Evolutionary conservation across 805 yeast species (phyloP).

Genomic region (Yamadazyma akitaensis): DNA sequence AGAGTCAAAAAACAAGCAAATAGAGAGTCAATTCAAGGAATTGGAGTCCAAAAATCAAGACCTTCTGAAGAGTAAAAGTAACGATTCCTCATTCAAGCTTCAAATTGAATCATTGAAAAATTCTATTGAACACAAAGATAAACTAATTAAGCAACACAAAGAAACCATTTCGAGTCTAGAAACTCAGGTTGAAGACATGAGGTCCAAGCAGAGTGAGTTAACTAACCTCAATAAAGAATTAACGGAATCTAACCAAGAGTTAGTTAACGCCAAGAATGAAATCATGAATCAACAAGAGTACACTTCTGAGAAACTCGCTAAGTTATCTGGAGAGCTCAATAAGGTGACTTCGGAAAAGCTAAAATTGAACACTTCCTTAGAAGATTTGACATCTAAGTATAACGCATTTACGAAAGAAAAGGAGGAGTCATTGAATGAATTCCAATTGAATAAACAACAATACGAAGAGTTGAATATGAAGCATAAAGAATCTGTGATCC

Average conservation of each 20-base stretch:
- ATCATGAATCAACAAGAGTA: slow-evolving; percentile 43
- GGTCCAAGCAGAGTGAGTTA: slow-evolving; percentile 32
- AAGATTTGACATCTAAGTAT: slow-evolving; percentile 35
- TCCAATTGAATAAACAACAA: slow-evolving; percentile 52
- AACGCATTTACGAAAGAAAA: slow-evolving; percentile 33
- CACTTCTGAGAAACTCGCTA: slow-evolving; percentile 25
- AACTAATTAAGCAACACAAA: slow-evolving; percentile 35
- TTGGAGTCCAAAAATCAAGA: slow-evolving; percentile 32
- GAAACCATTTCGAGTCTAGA: slow-evolving; percentile 34
- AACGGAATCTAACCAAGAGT: slow-evolving; percentile 26
- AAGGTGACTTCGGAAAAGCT: slow-evolving; percentile 45
- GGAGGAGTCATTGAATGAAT: slow-evolving; percentile 38
- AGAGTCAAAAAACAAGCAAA: slow-evolving; percentile 3
- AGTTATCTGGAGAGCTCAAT: slow-evolving; percentile 33
- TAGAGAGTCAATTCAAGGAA: slow-evolving; percentile 29
- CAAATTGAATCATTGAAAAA: slow-evolving; percentile 47
- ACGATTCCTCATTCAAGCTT: slow-evolving; percentile 45
- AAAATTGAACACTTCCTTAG: slow-evolving; percentile 35
- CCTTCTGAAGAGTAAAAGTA: slow-evolving; percentile 26
- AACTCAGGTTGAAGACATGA: slow-evolving; percentile 35
- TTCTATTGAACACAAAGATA: slow-evolving; percentile 44
- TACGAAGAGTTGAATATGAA: slow-evolving; percentile 70
- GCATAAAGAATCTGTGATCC: slow-evolving; percentile 58
- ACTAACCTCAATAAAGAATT: neutral
- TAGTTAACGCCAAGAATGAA: slow-evolving; percentile 37